Evolutionary conservation across 352 stramenopile species (phyloP).

Genomic region (Globisporangium paddicum): DNA sequence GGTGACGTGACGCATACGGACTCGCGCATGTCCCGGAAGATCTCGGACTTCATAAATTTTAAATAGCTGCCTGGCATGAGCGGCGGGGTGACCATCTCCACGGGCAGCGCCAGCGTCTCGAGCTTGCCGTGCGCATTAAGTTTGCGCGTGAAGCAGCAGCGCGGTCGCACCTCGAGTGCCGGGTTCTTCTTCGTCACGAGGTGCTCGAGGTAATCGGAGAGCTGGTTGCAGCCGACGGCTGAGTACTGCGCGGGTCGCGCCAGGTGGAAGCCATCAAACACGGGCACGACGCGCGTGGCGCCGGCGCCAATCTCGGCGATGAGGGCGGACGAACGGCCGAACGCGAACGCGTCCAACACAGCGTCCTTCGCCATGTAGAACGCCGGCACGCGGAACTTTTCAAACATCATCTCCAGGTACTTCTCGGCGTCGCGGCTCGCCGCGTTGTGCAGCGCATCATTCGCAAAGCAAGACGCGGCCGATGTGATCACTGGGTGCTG

Average conservation of each 20-base stretch:
- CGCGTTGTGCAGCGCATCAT: constrained; percentile 53
- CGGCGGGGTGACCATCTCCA: constrained; percentile 32
- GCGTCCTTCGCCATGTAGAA: constrained; percentile 91
- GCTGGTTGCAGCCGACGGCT: constrained; percentile 59
- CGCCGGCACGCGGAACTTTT: constrained; percentile 85
- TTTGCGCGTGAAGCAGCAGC: constrained; percentile 60
- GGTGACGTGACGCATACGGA: constrained; percentile 39
- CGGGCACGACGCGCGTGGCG: constrained; percentile 80
- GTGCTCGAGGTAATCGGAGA: constrained; percentile 69
- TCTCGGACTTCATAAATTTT: constrained; percentile 59
- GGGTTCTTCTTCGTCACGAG: constrained; percentile 44
- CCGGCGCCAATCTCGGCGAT: constrained; percentile 88
- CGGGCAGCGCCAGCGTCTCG: constrained; percentile 42
- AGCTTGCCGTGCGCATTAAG: constrained; percentile 53
- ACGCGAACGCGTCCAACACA: constrained; percentile 89
- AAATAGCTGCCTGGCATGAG: constrained; percentile 66
- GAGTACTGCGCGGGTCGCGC: constrained; percentile 75
- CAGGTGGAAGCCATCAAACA: constrained; percentile 90
- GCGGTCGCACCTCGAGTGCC: constrained; percentile 38
- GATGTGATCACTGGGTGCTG: constrained; percentile 79
- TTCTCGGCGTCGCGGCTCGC: constrained; percentile 59
- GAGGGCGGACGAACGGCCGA: constrained; percentile 82
- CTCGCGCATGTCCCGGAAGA: constrained; percentile 81
- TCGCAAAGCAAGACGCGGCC: constrained; percentile 67
- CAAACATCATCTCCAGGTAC: constrained; percentile 92